Conservation (phyloP, 1,284 basidiomycete genomes). For the Ustilago hordei region DNA sequence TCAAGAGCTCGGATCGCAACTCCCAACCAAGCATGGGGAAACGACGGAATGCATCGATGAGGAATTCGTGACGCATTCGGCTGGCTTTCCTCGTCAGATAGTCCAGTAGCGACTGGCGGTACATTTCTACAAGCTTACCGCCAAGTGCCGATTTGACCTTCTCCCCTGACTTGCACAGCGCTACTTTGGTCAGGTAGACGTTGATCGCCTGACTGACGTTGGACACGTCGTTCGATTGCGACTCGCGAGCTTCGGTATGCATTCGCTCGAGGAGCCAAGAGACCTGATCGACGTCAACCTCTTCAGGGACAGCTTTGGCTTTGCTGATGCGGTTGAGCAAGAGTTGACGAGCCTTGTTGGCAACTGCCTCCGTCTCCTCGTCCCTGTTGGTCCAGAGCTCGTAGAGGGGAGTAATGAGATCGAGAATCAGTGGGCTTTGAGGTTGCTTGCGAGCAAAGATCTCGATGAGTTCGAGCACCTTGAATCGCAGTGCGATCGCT, state of each 20-base stretch:
- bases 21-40: conserved; percentile 79
- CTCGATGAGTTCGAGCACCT: conserved; percentile 91
- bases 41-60: conserved; percentile 82
- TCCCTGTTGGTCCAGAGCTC: conserved; percentile 73
- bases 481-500: conserved; percentile 86
- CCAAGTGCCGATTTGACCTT: conserved; percentile 24
- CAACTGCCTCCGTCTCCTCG: conserved; percentile 75
- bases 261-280: conserved; percentile 76
- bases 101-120: conserved; percentile 79
- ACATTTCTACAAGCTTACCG: conserved; percentile 73
- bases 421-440: conserved; percentile 75
- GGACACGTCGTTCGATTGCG: conserved; percentile 76
- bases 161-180: conserved; percentile 23
- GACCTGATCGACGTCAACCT: conserved; percentile 72
- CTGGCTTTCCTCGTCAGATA: conserved; percentile 86
- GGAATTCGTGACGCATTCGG: conserved; percentile 79
- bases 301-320: conserved; percentile 77
- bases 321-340: conserved; percentile 81
- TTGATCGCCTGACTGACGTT: conserved; percentile 77
- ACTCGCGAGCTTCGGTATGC: conserved; percentile 80
- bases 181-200: conserved; percentile 76
- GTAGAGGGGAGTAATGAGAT: conserved; percentile 81
- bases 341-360: conserved; percentile 85
- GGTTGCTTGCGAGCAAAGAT: conserved; percentile 82
- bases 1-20: conserved; percentile 76